phyloP scores from a whole-genome alignment of 495 filamentous ascomycete species.

The Neurospora africana region DNA sequence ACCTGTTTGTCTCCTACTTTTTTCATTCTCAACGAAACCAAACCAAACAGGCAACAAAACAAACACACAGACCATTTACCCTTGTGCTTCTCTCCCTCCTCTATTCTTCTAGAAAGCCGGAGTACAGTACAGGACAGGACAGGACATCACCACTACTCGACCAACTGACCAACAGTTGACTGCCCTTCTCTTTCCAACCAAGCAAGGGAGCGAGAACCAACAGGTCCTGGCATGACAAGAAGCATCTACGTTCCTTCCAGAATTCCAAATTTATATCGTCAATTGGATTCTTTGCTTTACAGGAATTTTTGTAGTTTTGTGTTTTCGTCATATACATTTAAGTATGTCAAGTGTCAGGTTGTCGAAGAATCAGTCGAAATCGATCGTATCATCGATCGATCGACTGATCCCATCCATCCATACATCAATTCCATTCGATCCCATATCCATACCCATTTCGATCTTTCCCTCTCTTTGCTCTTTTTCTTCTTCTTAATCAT shows the following conservation, averaged over 20 bases:
- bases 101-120: no score
- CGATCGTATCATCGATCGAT: neutral
- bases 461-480: neutral
- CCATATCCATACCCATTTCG: neutral
- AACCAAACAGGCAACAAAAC: no score
- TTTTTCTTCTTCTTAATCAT: neutral
- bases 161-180: no score
- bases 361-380: neutral
- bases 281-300: neutral
- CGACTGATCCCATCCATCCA: neutral
- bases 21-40: no score
- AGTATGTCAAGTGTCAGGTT: neutral
- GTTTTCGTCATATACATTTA: neutral
- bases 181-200: no score
- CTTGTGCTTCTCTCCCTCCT: no score
- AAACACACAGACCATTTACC: no score
- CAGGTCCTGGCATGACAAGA: neutral
- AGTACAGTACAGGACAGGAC: no score
- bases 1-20: no score
- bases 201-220: no score
- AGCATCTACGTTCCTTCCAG: neutral
- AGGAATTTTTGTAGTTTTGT: neutral
- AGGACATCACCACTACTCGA: no score
- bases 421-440: neutral
- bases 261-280: neutral